phyloP scores from a whole-genome alignment of 176 grass and related monocot species.

The Triticum dicoccoides region DNA sequence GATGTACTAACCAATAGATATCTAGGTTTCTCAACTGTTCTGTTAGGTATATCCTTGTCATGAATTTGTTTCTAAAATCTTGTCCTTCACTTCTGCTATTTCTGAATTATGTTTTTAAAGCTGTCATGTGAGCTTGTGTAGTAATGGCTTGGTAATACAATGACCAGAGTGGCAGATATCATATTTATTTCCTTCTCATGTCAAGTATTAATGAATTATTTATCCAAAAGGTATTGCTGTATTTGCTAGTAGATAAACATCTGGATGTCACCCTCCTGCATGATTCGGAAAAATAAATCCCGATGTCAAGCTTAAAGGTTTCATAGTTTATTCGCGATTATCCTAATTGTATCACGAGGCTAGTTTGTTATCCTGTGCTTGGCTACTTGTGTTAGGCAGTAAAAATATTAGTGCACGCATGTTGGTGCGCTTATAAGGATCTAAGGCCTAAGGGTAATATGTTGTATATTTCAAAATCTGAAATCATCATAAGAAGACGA shows the following conservation, averaged over 20 bases:
- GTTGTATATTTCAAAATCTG: not conserved
- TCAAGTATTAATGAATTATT: not conserved
- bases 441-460: not conserved
- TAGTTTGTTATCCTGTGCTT: not conserved
- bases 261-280: not conserved
- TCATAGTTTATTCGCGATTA: conserved; percentile 10
- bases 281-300: too few relatives aligned
- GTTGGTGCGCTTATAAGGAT: not conserved
- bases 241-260: conserved; percentile 1
- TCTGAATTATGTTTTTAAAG: not conserved
- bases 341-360: not conserved
- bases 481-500: not conserved
- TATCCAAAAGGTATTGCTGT: not conserved
- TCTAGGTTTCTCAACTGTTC: not conserved
- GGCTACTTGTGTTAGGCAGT: not conserved
- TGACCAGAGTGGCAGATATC: not conserved
- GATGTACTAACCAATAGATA: not conserved
- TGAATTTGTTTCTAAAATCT: not conserved
- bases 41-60: conserved; percentile 7
- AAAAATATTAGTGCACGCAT: not conserved
- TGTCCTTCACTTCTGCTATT: not conserved
- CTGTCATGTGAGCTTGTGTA: not conserved
- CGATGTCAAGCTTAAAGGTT: not conserved
- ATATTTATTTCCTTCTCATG: not conserved
- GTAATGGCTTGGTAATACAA: not conserved